These are phyloP conservation scores for Pythium periplocum DNA, from an alignment of 352 stramenopile species.

Conservation along the genomic window DNA sequence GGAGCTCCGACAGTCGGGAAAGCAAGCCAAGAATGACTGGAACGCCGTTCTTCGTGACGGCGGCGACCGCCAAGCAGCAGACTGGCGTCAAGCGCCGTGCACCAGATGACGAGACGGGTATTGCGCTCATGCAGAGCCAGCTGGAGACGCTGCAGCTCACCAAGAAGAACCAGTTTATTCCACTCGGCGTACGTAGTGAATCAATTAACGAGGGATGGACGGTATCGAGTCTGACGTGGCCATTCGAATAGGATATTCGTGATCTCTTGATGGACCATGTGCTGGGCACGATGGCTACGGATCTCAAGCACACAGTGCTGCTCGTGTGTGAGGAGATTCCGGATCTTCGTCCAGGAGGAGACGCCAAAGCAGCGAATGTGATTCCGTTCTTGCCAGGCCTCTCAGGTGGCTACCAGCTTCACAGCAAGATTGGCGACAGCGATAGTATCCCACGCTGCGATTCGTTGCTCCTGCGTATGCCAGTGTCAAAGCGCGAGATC, in stretches of 20 bases:
- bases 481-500: slow-evolving; percentile 67
- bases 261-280: slow-evolving; percentile 63
- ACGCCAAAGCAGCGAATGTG: slow-evolving; percentile 6
- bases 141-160: slow-evolving; percentile 33
- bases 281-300: slow-evolving; percentile 43
- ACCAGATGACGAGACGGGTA: slow-evolving; percentile 11
- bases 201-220: neutral
- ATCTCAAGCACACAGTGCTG: slow-evolving; percentile 63
- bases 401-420: slow-evolving; percentile 30
- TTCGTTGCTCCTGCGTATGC: slow-evolving; percentile 57
- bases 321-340: slow-evolving; percentile 68
- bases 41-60: slow-evolving; percentile 39
- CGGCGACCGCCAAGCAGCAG: slow-evolving; percentile 22
- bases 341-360: slow-evolving; percentile 26
- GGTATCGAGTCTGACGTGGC: too few species aligned
- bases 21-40: slow-evolving; percentile 31
- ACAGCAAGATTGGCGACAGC: slow-evolving; percentile 51
- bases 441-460: slow-evolving; percentile 78
- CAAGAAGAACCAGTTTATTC: slow-evolving; percentile 31
- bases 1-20: too few species aligned
- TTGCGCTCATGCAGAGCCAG: slow-evolving; percentile 23
- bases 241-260: slow-evolving; percentile 40
- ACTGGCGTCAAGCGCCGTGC: slow-evolving; percentile 23
- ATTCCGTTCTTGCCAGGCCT: slow-evolving; percentile 37
- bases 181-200: slow-evolving; percentile 34